These are phyloP conservation scores for Stagonosporopsis chrysanthemi DNA, from an alignment of 2,329 filamentous ascomycete genomes.

Conservation along the genomic window DNA sequence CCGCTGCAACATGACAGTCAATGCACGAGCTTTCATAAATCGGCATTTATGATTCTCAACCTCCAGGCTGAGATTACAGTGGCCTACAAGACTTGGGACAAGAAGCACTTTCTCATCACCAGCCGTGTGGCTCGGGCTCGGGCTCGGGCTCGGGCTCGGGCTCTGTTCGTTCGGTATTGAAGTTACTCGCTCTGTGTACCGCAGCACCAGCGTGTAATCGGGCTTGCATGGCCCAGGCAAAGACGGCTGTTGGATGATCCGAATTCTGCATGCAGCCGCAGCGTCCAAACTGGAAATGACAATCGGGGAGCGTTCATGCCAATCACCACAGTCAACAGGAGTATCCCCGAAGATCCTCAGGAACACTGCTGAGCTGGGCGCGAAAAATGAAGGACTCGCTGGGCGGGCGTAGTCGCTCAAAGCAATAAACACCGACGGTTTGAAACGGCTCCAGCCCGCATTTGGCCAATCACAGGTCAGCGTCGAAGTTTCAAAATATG, in stretches of 20 bases:
- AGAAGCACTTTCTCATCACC: background rate
- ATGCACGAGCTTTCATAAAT: conserved; percentile 7
- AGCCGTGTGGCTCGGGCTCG: background rate
- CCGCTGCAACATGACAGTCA: conserved; percentile 9
- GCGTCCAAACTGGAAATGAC: background rate
- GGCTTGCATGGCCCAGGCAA: conserved; percentile 1
- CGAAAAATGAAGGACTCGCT: conserved; percentile 22
- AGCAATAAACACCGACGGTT: conserved; percentile 15
- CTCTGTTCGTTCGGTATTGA: background rate
- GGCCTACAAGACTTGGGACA: conserved; percentile 2
- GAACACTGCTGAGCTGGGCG: conserved; percentile 7
- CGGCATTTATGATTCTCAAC: background rate
- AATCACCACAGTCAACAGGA: conserved; percentile 3
- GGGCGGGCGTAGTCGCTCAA: conserved; percentile 16
- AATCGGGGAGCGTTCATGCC: conserved; percentile 4
- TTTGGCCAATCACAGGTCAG: conserved; percentile 9
- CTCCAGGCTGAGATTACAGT: conserved; percentile 7
- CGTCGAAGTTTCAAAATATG: conserved; percentile 10
- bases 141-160: background rate
- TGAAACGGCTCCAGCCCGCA: conserved; percentile 31
- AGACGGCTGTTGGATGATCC: background rate
- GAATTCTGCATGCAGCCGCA: conserved; percentile 6
- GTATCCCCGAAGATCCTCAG: conserved; percentile 9
- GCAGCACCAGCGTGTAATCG: conserved; percentile 4
- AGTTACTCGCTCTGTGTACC: background rate